Base-by-base conservation (phyloP, 2,329 filamentous ascomycete species). In the Bipolaris zeicola region DNA sequence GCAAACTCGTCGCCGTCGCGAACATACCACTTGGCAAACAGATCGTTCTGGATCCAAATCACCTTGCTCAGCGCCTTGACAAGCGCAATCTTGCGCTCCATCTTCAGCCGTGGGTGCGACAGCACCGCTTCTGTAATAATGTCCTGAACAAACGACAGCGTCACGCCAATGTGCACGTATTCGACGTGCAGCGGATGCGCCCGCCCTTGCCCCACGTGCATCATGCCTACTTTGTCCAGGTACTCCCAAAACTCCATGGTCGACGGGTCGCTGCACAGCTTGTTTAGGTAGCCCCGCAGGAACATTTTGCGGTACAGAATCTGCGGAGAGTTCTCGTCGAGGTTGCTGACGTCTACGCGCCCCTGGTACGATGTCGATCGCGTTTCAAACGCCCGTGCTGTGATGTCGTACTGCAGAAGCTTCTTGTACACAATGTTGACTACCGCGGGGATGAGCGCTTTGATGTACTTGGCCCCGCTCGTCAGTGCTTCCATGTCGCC, bases 341-440 rank as follows among this genome's bases (percentile, higher is more conserved):
- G 82, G 46, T 80, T 80, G 5, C 84, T 82, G 13, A 41, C 38
- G 58, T 91, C 87, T 13, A 89, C 81, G 2, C 87, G 86, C 0
- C 86, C 87, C 63, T 91, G 87, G 60, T 87, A 88, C 39, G 85
- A 86, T 7, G 82, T 85, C 52, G 81, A 80, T 44, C 81, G 76
- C 1, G 82, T 85, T 56, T 86, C 83, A 72, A 94, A 92, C 13
- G 89, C 89, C 50, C 89, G 85, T 1, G 91, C 89, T 3, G 91
- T 95, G 73, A 94, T 91, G 71, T 94, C 91, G 76, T 90, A 91
- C 68, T 87, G 85, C 10, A 94, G 80, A 0, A 95, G 83, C 72
- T 94, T 94, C 70, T 87, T 87, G 80, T 94, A 95, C 33, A 94
- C 89, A 58, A 92, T 90, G 76, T 93, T 92, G 69, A 94, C 90